Evolutionary conservation across 768 basidiomycete species (phyloP).

Genomic region (Termitomyces sp.): DNA sequence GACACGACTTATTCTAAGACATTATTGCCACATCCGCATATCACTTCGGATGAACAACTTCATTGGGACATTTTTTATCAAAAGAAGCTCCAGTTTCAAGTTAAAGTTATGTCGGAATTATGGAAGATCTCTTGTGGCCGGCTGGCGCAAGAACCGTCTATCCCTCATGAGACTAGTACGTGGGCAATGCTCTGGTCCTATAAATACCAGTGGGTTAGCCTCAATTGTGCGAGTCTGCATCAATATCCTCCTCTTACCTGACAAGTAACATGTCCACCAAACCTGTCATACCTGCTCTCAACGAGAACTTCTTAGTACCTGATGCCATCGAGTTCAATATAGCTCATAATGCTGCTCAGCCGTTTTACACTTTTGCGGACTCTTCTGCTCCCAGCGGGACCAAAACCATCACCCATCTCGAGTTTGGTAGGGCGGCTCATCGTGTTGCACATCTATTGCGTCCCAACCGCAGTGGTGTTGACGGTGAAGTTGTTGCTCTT

Average conservation of each 20-base stretch:
- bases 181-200: not conserved
- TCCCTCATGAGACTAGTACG: not conserved
- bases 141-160: not conserved
- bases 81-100: too few species aligned
- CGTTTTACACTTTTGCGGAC: constrained; percentile 11
- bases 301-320: constrained; percentile 10
- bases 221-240: not conserved
- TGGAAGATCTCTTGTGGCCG: not conserved
- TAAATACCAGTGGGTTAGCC: not conserved
- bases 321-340: constrained; percentile 17
- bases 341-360: constrained; percentile 8
- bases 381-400: constrained; percentile 5
- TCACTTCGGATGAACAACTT: not conserved
- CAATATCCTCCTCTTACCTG: not conserved
- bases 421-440: constrained; percentile 45
- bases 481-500: constrained; percentile 35
- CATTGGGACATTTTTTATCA: not conserved
- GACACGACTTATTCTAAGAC: not conserved
- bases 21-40: not conserved
- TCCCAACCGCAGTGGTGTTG: constrained; percentile 28
- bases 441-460: constrained; percentile 39
- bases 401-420: constrained; percentile 34
- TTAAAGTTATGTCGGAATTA: not conserved
- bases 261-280: not conserved
- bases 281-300: constrained; percentile 5